phyloP scores from a whole-genome alignment of 2,329 filamentous ascomycete genomes.

The Neocatenulostroma microsporum region DNA sequence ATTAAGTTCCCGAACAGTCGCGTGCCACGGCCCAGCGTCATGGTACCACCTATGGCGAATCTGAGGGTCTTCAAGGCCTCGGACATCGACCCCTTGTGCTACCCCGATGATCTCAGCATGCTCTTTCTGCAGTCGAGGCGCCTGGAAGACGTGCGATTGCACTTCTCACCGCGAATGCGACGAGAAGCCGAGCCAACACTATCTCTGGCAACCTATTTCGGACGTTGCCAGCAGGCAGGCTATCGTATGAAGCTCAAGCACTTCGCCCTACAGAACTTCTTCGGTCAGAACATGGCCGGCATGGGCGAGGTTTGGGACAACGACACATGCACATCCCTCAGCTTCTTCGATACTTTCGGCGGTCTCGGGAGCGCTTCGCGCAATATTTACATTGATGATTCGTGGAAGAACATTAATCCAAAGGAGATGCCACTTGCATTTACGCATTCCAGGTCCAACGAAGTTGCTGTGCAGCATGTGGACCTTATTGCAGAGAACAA shows the following conservation, averaged over 20 bases:
- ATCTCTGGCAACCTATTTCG: constrained; percentile 48
- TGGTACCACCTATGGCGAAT: constrained; percentile 51
- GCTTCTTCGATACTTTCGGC: constrained; percentile 47
- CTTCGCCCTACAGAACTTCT: constrained; percentile 51
- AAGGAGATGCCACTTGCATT: no score
- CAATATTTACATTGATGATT: constrained; percentile 48
- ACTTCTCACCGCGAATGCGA: constrained; percentile 57
- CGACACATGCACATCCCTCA: constrained; percentile 40
- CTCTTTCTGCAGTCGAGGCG: constrained; percentile 48
- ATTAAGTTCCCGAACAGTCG: constrained; percentile 50
- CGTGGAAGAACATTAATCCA: constrained; percentile 39
- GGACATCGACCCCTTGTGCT: constrained; percentile 57
- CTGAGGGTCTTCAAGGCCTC: constrained; percentile 47
- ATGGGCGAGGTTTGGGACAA: constrained; percentile 38
- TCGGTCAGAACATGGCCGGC: constrained; percentile 44
- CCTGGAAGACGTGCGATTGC: constrained; percentile 48
- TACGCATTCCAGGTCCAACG: no score
- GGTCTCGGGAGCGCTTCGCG: constrained; percentile 34
- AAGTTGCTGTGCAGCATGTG: constrained; percentile 22
- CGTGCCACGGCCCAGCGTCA: constrained; percentile 49
- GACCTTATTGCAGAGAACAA: constrained; percentile 28
- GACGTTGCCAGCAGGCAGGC: constrained; percentile 44
- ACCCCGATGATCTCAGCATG: constrained; percentile 54
- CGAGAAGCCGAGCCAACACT: constrained; percentile 51
- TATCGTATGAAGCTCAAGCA: constrained; percentile 43